Evolutionary conservation across 2,329 filamentous ascomycete genomes (phyloP), one percentile per base, ranked within the genome.

Genomic region (Aspergillus ibericus): DNA sequence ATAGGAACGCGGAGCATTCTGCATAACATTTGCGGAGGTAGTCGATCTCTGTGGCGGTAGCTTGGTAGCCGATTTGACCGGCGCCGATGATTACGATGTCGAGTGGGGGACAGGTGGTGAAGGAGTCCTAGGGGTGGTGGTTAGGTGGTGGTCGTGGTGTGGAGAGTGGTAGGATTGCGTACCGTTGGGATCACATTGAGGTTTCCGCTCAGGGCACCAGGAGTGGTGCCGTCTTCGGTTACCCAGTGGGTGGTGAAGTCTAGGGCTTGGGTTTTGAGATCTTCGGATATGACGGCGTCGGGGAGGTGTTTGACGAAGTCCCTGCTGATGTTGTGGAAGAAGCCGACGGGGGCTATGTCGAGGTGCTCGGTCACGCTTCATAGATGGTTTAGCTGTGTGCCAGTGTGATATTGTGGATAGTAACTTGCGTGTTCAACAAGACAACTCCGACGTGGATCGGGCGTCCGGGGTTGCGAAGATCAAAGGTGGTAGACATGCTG

Each of bases 161-260:
- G 27, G 7, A 12, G 8, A 13, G 6, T 9, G n/a, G 7, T 9
- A n/a, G 13, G 2, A 9, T 29, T 12, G 0, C 5, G 4, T 53
- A 53, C 51, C 25, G 51, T 53, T 1, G 51, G 51, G 15, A 44
- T 9, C 4, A 53, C 51, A 5, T 22, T 53, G 22, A 53, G n/a
- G 16, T 38, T 38, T 13, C 36, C 20, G 12, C 20, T 53, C 1
- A 53, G 25, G 6, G 7, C 18, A 10, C 22, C 51, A 1, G 51
- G 38, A 1, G 36, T 44, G 4, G 3, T 15, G 16, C 36, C 38
- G 6, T 42, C 36, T 32, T 53, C 51, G 25, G 18, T 53, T 7
- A 53, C 51, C 51, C 51, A 53, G 51, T 53, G 51, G n/a, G 15
- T 32, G n/a, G 44, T 20, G 10, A 53, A 44, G 4, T 53, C 51